Evolutionary conservation across 2,329 filamentous ascomycete genomes (phyloP), one percentile per base, ranked within the genome.

Genomic region (Scedosporium apiospermum): DNA sequence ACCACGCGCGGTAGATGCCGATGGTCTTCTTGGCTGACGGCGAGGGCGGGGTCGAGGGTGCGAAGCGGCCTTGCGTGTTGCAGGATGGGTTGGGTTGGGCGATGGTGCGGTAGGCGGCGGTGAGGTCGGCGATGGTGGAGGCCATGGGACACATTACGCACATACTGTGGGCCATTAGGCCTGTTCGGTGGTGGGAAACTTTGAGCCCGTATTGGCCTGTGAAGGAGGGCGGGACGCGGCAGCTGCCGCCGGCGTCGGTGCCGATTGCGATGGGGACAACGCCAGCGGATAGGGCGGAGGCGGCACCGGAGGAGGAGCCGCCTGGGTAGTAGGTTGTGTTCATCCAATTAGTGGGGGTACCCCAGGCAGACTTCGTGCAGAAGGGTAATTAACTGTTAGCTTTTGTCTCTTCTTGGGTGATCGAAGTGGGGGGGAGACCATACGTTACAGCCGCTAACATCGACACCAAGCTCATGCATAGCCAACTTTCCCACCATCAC

Each of bases 121-220:
- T 88, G 5, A 97, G 82, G 69, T 96, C 93, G 42, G 86, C 79
- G 65, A 89, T 89, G 62, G 82, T 93, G 58, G 85, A 82, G 16
- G 90, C 88, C 69, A 96, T 82, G 6, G 93, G 92, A 0, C 91
- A 90, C 6, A 84, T 78, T 16, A 95, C 88, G 63, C 79, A 81
- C 69, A 85, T 79, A 62, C 78, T 80, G 62, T 78, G 80, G 68
- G 77, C 77, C 72, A 80, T 78, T 63, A 75, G 78, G 53, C 82
- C 82, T 5, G 89, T 82, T 44, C 91, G 87, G 69, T 88, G 83
- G 70, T 95, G 88, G 0, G 85, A 87, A 1, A 90, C 80, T 74
- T 96, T 96, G 64, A 96, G 80, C 2, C 91, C 91, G 73, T 88
- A 96, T 23, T 91, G 75, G 58, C 91, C 90, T 71, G 90, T 95